These are phyloP conservation scores for Phytophthora tubulina DNA, from an alignment of 352 stramenopile genomes.

Conservation along the genomic window DNA sequence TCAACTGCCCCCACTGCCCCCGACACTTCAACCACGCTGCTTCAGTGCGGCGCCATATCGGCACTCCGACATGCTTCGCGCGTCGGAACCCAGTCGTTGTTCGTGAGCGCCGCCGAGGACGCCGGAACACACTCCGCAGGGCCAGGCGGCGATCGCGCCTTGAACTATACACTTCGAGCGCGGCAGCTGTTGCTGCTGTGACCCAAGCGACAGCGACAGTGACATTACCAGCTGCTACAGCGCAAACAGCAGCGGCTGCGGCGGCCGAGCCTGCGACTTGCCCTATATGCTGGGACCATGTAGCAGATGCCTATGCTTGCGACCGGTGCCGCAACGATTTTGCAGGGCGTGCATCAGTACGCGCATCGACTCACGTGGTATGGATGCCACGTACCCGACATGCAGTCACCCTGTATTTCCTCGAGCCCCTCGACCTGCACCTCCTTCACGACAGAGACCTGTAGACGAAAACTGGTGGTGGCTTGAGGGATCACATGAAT, in stretches of 20 bases:
- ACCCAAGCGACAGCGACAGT: not conserved
- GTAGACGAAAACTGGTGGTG: slow-evolving; percentile 1
- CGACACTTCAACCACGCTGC: too few relatives aligned
- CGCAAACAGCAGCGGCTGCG: not conserved
- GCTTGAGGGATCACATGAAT: not conserved
- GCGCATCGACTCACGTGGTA: not conserved
- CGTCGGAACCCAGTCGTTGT: too few relatives aligned
- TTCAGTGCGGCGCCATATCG: too few relatives aligned
- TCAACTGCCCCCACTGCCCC: too few relatives aligned
- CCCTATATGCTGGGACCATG: not conserved
- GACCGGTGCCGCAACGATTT: not conserved
- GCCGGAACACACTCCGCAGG: too few relatives aligned
- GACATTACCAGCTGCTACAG: not conserved
- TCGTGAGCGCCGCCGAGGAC: too few relatives aligned
- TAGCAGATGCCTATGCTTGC: not conserved
- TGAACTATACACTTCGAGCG: too few relatives aligned
- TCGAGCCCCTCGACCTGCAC: not conserved
- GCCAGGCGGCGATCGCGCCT: too few relatives aligned
- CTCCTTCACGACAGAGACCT: not conserved
- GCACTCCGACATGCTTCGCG: too few relatives aligned
- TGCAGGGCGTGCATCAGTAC: not conserved
- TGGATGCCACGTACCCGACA: not conserved
- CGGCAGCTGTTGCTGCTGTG: too few relatives aligned
- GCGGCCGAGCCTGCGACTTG: not conserved
- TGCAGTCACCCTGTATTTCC: not conserved